Evolutionary conservation across 305 asterid genomes (phyloP), one percentile per base, ranked within the genome.

Genomic region (Solanum aculeatissimum): DNA sequence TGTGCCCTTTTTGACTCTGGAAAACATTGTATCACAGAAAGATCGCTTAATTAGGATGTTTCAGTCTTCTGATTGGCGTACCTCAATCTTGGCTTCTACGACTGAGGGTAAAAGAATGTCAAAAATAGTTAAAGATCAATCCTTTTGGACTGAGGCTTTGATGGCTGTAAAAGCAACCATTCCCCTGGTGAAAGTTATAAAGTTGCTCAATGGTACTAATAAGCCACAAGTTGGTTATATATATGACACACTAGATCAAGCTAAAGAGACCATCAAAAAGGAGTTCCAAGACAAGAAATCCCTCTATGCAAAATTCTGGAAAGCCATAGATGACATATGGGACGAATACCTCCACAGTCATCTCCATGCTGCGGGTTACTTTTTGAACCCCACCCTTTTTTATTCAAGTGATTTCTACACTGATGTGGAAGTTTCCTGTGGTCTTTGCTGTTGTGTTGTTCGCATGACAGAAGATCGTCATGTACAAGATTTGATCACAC

Each of bases 311-410:
- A 92, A 85, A 9, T 86, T 91, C 81, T 93, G 98, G 98, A 62
- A 86, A 42, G 89, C 19, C 2, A 88, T 95, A 40, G 96, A 92
- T 42, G 89, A 86, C 11, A 94, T 91, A 53, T 95, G 98, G 98
- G 40, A 91, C 2, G 86, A 71, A 54, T 32, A 86, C 60, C 92
- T 94, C 35, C 86, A 95, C 65, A 92, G 90, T 89, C 93, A 92
- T 77, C 91, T 96, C 63, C 99, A 95, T 77, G 86, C 95, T 2
- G 90, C 93, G 0, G 98, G 94, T 18, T 93, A 89, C 86, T 92
- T 84, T 84, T 54, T 93, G 45, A 95, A 95, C 82, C 97, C 97
- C 10, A 78, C 13, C 15, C 55, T 93, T 15, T 91, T 88, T 57
- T 91, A 92, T 53, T 81, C 92, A 2, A 66, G 19, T 0, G 88